These are phyloP conservation scores for Diphasiastrum complanatum DNA, from an alignment of 83 land plant species.

Conservation along the genomic window DNA sequence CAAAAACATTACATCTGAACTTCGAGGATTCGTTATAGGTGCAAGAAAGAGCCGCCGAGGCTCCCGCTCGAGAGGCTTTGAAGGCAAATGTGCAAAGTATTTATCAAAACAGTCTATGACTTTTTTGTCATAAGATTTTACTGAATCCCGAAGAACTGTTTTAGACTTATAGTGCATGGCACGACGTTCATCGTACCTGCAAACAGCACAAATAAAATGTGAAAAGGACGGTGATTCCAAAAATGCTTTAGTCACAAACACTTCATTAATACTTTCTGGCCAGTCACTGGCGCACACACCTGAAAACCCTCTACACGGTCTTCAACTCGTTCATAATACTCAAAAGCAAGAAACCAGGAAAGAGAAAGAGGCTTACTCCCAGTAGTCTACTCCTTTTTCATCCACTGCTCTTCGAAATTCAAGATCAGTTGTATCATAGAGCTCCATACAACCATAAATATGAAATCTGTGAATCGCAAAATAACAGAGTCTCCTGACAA, in stretches of 20 bases:
- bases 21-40: slow-evolving; percentile 20
- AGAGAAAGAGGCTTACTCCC: slow-evolving; percentile 25
- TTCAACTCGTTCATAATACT: too few species aligned
- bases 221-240: too few species aligned
- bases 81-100: slow-evolving; percentile 22
- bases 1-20: slow-evolving; percentile 17
- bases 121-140: slow-evolving; percentile 19
- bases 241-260: too few species aligned
- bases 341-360: neutral
- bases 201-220: too few species aligned
- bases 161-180: slow-evolving; percentile 18
- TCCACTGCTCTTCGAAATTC: slow-evolving; percentile 22
- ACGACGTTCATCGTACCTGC: slow-evolving; percentile 21
- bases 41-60: slow-evolving; percentile 31
- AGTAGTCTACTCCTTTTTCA: slow-evolving; percentile 22
- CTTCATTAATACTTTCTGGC: too few species aligned
- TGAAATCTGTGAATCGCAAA: slow-evolving; percentile 23
- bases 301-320: too few species aligned
- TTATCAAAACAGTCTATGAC: slow-evolving; percentile 27
- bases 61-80: slow-evolving; percentile 21
- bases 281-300: too few species aligned
- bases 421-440: slow-evolving; percentile 29
- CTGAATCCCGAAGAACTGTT: slow-evolving; percentile 12
- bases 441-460: slow-evolving; percentile 28
- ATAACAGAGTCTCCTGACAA: slow-evolving; percentile 24